phyloP scores from a whole-genome alignment of 2,329 filamentous ascomycete species.

The Aspergillus awamori region DNA sequence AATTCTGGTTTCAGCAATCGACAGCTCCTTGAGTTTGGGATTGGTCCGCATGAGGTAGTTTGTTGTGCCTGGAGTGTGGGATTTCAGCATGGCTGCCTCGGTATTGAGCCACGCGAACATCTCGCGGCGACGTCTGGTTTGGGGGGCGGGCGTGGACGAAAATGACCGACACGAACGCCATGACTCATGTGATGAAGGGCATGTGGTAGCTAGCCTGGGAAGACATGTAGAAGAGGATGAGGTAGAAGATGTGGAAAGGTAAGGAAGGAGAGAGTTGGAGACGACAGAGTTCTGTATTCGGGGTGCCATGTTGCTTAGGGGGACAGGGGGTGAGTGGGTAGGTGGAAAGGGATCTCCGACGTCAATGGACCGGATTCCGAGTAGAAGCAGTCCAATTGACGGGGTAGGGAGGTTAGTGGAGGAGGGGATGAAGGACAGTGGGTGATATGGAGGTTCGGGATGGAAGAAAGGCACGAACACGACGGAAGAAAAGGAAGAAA shows the following conservation, averaged over 20 bases:
- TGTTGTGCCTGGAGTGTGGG: conserved; percentile 35
- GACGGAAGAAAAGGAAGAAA: conserved; percentile 29
- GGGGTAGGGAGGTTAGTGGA: conserved; percentile 2
- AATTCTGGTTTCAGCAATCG: background rate
- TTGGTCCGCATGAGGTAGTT: conserved; percentile 31
- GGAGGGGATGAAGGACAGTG: conserved; percentile 17
- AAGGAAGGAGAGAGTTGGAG: conserved; percentile 38
- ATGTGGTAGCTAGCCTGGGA: conserved; percentile 10
- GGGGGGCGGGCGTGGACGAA: conserved; percentile 35
- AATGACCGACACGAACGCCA: conserved; percentile 34
- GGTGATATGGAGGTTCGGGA: background rate
- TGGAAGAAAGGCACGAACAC: conserved; percentile 14
- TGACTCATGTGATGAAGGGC: conserved; percentile 17
- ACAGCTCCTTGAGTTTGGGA: conserved; percentile 18
- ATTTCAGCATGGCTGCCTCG: conserved; percentile 35
- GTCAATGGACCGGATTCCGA: conserved; percentile 6
- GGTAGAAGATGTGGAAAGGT: conserved; percentile 33
- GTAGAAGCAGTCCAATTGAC: conserved; percentile 22
- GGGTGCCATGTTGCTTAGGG: conserved; percentile 37
- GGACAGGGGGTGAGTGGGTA: background rate
- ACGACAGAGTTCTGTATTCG: conserved; percentile 43
- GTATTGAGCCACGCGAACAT: conserved; percentile 63
- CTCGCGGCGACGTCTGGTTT: conserved; percentile 55
- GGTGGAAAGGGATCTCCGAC: background rate
- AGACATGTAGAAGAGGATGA: conserved; percentile 22